Base-by-base conservation (phyloP, 1,284 basidiomycete genomes). In the Rhizopogon hawkerae region DNA sequence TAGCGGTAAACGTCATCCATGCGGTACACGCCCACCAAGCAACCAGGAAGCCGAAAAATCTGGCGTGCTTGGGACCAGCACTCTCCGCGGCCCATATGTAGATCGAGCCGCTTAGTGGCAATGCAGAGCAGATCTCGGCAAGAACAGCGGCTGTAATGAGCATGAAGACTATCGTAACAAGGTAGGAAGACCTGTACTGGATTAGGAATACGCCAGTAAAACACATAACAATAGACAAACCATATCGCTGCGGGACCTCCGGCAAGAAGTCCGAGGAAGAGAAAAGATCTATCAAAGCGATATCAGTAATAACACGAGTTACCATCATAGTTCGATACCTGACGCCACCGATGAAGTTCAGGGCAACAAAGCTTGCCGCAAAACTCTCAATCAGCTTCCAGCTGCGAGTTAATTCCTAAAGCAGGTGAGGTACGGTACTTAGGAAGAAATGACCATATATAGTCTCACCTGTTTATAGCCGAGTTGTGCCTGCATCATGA, bases 31-130 rank as follows among this genome's bases (percentile, higher is more conserved):
- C 76, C 89, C 89, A 92, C 86, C 87, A 92, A 39, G 89, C 89
- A 24, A 92, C 89, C 48, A 90, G 65, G 68, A 92, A 92, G 1
- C 88, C 90, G 56, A 90, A 79, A 64, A 92, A 85, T 36, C 89
- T 75, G 2, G 81, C 87, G 59, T 89, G 83, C 57, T 87, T 89
- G 10, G 82, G 82, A 2, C 89, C 89, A 3, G 87, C 90, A 56
- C 88, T 89, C 60, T 90, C 89, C 24, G 89, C 89, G 0, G 88
- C 85, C 90, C 90, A 92, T 50, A 91, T 82, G 66, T 92, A 92
- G 64, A 92, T 92, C 6, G 88, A 91, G 6, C 90, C 90, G 49
- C 86, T 89, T 38, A 92, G 67, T 2, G 89, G 89, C 14, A 92
- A 69, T 1, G 88, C 88, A 35, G 89, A 91, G 64, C 89, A 92